Percentiles rank a stretch among this genome's conserved stretches.
phyloP scores from a whole-genome alignment of 2,329 filamentous ascomycete species.

The Aureobasidium lini region DNA sequence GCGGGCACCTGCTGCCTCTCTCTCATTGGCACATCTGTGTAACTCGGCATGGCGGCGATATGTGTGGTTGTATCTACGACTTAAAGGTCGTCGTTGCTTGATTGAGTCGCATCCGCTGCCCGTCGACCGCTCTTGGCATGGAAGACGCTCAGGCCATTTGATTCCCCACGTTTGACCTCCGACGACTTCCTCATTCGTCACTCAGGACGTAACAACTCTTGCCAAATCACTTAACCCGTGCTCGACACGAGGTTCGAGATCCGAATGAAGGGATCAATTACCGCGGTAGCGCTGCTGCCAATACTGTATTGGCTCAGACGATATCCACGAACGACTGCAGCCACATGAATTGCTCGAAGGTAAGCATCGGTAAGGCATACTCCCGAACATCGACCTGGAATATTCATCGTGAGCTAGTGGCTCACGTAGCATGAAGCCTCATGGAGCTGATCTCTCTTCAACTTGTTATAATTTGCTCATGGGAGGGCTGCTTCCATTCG shows the following conservation, averaged over 20 bases:
- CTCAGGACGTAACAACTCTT: background rate
- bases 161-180: background rate
- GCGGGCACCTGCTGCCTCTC: constrained; percentile 46
- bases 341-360: no score
- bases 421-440: no score
- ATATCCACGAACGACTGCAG: no score
- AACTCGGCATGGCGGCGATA: constrained; percentile 11
- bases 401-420: background rate
- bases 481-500: no score
- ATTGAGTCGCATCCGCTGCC: constrained; percentile 6
- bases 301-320: no score
- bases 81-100: constrained; percentile 4
- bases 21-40: constrained; percentile 13
- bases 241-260: no score
- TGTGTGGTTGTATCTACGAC: background rate
- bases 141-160: background rate
- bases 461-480: background rate
- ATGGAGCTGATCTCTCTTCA: background rate
- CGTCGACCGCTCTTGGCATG: constrained; percentile 1
- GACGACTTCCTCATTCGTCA: background rate
- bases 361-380: background rate
- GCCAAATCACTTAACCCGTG: background rate
- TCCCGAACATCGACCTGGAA: background rate
- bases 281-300: no score
- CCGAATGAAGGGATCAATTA: no score